Conservation (phyloP, 805 yeast species). For the Saturnispora saitoi region DNA sequence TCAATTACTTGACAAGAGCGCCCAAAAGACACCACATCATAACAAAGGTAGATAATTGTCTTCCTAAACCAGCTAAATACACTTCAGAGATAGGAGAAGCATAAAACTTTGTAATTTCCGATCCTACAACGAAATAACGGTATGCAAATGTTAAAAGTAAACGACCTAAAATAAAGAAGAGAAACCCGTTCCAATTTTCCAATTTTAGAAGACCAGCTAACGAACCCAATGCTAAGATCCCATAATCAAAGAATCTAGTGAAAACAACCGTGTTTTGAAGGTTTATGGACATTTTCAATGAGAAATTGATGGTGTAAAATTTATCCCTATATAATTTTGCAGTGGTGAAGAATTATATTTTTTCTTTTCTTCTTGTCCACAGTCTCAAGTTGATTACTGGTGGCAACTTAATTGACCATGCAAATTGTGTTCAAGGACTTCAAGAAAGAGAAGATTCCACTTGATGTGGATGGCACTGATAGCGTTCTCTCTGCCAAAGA, state of each 20-base stretch:
- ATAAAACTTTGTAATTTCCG: slow-evolving; percentile 25
- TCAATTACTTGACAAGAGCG: slow-evolving; percentile 30
- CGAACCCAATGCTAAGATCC: background rate
- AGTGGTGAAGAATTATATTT: background rate
- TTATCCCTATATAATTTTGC: background rate
- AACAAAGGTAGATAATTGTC: slow-evolving; percentile 43
- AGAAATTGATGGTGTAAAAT: background rate
- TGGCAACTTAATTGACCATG: slow-evolving; percentile 35
- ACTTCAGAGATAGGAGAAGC: slow-evolving; percentile 33
- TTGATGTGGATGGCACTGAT: slow-evolving; percentile 65
- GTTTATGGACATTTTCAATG: background rate
- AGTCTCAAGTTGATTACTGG: slow-evolving; percentile 12
- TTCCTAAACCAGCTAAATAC: slow-evolving; percentile 35
- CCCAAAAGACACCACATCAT: slow-evolving; percentile 53
- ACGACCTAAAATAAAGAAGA: background rate
- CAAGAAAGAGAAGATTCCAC: slow-evolving; percentile 78
- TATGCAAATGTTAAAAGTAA: background rate
- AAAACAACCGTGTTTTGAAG: background rate
- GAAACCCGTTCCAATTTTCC: background rate
- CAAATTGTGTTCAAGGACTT: slow-evolving; percentile 81
- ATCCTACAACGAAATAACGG: background rate
- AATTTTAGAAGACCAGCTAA: background rate
- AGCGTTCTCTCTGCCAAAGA: slow-evolving; percentile 66
- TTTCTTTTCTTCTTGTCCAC: background rate
- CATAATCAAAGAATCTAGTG: background rate